Evolutionary conservation across 345 rosid species (phyloP).

Genomic region (Boechera retrofracta): DNA sequence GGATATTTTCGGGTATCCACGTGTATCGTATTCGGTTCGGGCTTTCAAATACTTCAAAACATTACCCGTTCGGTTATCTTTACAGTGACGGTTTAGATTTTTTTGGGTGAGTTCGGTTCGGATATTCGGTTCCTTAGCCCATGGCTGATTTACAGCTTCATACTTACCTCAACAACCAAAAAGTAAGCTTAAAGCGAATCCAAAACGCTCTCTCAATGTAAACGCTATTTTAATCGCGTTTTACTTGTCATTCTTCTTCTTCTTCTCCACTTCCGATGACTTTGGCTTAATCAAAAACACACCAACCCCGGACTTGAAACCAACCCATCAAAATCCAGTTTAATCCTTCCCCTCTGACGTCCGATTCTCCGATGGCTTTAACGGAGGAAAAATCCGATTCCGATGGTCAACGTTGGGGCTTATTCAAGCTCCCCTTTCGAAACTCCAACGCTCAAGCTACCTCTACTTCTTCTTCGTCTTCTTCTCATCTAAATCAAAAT

Average conservation of each 20-base stretch:
- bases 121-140: too few species aligned
- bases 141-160: too few species aligned
- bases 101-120: too few species aligned
- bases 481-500: slow-evolving; percentile 40
- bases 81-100: too few species aligned
- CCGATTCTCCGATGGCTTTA: slow-evolving; percentile 61
- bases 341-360: slow-evolving; percentile 4
- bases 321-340: slow-evolving; percentile 32
- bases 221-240: slow-evolving; percentile 22
- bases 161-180: background rate
- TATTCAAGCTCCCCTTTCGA: slow-evolving; percentile 74
- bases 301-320: slow-evolving; percentile 26
- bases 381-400: slow-evolving; percentile 59
- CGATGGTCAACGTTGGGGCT: slow-evolving; percentile 70
- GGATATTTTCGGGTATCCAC: too few species aligned
- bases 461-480: slow-evolving; percentile 43
- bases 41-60: too few species aligned
- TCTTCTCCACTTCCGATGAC: background rate
- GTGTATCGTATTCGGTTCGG: too few species aligned
- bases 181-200: background rate
- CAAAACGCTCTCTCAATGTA: background rate
- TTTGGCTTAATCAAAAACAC: background rate
- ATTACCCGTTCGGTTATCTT: too few species aligned
- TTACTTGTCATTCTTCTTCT: background rate
- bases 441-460: slow-evolving; percentile 47